These are phyloP conservation scores for Fusarium circinatum DNA, from an alignment of 2,329 filamentous ascomycete species.

Conservation along the genomic window DNA sequence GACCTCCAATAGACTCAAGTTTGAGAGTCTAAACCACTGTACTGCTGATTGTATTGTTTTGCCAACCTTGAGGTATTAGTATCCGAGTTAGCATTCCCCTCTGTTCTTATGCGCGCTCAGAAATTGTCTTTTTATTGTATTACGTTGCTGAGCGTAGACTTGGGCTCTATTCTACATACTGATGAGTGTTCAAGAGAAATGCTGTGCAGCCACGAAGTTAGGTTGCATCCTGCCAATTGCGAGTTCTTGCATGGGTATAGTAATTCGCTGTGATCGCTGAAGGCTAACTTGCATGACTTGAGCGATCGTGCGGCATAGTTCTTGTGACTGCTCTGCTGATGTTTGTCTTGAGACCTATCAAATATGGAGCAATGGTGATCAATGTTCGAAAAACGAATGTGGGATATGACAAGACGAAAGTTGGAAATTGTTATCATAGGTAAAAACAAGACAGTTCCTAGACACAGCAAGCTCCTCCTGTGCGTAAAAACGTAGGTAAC, in stretches of 20 bases:
- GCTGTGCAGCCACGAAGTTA: neutral
- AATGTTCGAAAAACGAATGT: neutral
- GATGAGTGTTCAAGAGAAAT: neutral
- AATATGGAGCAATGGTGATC: neutral
- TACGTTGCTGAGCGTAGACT: neutral
- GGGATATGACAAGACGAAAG: neutral
- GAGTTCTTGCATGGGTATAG: neutral
- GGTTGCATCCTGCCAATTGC: neutral
- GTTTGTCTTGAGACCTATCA: neutral
- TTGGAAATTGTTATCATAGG: neutral
- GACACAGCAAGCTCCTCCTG: neutral
- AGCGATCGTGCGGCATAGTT: neutral
- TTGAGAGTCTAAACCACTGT: neutral
- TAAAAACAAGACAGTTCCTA: neutral
- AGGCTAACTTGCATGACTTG: neutral
- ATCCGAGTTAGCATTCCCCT: neutral
- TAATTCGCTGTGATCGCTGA: neutral
- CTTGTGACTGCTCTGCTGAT: neutral
- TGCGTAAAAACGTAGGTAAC: neutral
- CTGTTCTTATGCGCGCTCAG: neutral
- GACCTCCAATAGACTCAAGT: neutral
- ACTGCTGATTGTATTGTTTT: neutral
- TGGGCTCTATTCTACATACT: neutral
- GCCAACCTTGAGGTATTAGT: neutral
- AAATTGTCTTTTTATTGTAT: neutral